A percentile compares a stretch with the other conserved stretches of the same genome.
Conservation (phyloP, 495 filamentous ascomycete species). For the Podospora pseudoanserina region DNA sequence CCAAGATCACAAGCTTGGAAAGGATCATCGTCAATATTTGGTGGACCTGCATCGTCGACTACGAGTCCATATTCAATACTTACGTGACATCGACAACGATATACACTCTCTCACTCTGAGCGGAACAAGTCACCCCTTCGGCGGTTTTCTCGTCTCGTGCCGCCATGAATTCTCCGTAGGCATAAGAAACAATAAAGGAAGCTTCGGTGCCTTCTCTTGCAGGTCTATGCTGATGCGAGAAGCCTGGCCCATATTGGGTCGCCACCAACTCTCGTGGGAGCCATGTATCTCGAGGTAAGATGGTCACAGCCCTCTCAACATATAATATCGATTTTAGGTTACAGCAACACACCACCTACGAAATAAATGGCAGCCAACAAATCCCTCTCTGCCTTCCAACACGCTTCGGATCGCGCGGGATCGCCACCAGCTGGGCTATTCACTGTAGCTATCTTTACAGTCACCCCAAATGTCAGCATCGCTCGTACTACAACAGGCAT, state of each 20-base stretch:
- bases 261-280: background rate
- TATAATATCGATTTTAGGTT: background rate
- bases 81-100: background rate
- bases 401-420: background rate
- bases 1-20: background rate
- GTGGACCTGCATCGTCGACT: conserved; percentile 5
- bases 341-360: background rate
- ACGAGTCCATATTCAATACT: background rate
- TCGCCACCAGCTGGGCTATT: background rate
- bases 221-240: conserved; percentile 11
- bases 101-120: background rate
- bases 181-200: conserved; percentile 18
- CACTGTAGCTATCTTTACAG: background rate
- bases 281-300: background rate
- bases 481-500: background rate
- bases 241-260: background rate
- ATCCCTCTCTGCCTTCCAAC: background rate
- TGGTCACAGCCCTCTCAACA: background rate
- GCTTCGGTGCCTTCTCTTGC: conserved; percentile 23
- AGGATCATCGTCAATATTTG: background rate
- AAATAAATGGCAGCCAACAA: background rate
- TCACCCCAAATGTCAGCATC: background rate
- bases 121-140: conserved; percentile 5
- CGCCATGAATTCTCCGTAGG: background rate
- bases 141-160: conserved; percentile 7